Base-by-base conservation (phyloP, 129 eudicot species). In the Tanacetum coccineum region DNA sequence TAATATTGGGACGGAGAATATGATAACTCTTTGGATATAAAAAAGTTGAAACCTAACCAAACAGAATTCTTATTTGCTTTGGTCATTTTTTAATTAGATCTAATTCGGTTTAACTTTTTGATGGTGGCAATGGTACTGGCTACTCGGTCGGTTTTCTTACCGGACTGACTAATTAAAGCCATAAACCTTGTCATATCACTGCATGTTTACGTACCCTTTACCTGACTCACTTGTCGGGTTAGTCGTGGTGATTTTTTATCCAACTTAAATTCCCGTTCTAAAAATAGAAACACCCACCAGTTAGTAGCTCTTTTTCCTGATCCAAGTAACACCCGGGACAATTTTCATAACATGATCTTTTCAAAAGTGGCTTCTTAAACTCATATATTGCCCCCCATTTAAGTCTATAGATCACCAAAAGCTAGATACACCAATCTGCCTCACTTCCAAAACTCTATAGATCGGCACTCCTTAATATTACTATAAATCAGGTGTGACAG, bases 261-360 rank as follows among this genome's bases (percentile, higher is more conserved):
- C 39, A 32, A 32, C 57, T 7, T n/a, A n/a, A n/a, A n/a, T n/a
- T 4, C 15, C 20, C 57, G 1, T 52, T 52, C 10, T 5, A 51
- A 6, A 51, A 51, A 53, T 13, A 51, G 4, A 17, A 3, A 30
- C 30, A 94, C 12, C 85, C 48, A 21, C 90, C 94, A 20, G 73
- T 52, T 7, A 81, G 81, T 25, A 61, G 17, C 55, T 71, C 79
- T 62, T 85, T 87, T 2, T 9, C 59, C 70, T 20, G 70, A 54
- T 91, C 96, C 58, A 91, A 73, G 46, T 57, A 52, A 78, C 97
- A 91, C 6, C 97, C 96, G 0, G 96, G 83, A 70, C 97, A 87
- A 4, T 52, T 73, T 56, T 83, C 87, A 21, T 79, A 28, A 74
- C 72, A 87, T 44, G 66, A 64, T 26, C 79, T 73, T 47, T 78